A percentile compares a stretch with the other conserved stretches of the same genome.
phyloP scores from a whole-genome alignment of 1,284 basidiomycete species.

The Naganishia sp. region DNA sequence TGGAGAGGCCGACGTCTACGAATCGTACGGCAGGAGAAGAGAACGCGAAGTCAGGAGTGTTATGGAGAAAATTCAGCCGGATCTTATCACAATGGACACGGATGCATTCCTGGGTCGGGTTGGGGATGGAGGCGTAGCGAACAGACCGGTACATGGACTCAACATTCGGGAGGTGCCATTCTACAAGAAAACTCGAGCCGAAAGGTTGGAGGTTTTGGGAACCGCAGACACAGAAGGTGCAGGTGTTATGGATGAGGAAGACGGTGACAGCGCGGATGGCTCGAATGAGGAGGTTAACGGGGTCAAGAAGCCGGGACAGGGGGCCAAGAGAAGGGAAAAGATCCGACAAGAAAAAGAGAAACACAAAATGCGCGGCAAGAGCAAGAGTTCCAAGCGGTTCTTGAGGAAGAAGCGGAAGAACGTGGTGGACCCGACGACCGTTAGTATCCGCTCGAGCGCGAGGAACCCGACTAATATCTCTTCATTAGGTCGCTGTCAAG shows the following conservation, averaged over 20 bases:
- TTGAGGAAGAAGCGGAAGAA: constrained; percentile 88
- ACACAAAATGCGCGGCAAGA: constrained; percentile 79
- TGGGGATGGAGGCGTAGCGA: constrained; percentile 58
- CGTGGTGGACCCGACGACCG: constrained; percentile 81
- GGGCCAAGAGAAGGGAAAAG: constrained; percentile 39
- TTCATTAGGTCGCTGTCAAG: constrained; percentile 30
- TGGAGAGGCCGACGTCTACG: constrained; percentile 90
- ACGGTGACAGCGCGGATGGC: constrained; percentile 44
- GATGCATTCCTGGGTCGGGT: constrained; percentile 72
- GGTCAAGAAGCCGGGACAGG: constrained; percentile 32
- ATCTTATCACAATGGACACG: constrained; percentile 88
- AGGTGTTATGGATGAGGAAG: constrained; percentile 31
- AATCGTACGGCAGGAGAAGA: constrained; percentile 74
- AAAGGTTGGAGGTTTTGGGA: constrained; percentile 69
- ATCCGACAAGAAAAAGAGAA: constrained; percentile 65
- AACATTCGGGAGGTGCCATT: constrained; percentile 63
- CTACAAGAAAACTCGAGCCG: constrained; percentile 69
- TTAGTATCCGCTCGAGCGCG: constrained; percentile 54
- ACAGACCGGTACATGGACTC: constrained; percentile 41
- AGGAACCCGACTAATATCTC: background rate
- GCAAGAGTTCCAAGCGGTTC: constrained; percentile 77
- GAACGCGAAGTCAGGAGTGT: constrained; percentile 90
- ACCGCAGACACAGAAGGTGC: constrained; percentile 70
- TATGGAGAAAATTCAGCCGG: constrained; percentile 93
- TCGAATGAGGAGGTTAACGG: constrained; percentile 52